Base-by-base conservation (phyloP, 495 filamentous ascomycete genomes). In the Bacidia gigantensis region DNA sequence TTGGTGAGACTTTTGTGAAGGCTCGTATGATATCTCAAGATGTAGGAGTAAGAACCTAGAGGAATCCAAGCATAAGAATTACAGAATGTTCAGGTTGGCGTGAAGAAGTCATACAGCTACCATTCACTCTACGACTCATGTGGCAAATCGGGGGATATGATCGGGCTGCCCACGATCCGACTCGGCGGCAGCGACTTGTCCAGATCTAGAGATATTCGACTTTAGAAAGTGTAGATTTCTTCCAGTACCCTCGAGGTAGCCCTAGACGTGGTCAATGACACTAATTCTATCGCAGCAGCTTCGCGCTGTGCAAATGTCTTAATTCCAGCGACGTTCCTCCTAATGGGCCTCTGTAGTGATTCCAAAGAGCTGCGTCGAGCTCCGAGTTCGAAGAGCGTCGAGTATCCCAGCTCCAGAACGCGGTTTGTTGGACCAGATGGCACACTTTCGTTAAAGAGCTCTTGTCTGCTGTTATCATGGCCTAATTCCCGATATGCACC, bases 121-220 rank as follows among this genome's bases (percentile, higher is more conserved):
- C n/a, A n/a, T n/a, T n/a, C n/a, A n/a, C n/a, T n/a, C n/a, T n/a
- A n/a, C n/a, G n/a, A n/a, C n/a, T n/a, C n/a, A n/a, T n/a, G n/a
- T n/a, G n/a, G n/a, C n/a, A n/a, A n/a, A n/a, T n/a, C n/a, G 29
- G 29, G 29, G 7, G 29, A 35, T 7, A 35, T 7, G 5, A 35
- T 14, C 14, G 29, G 29, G 14, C 14, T 14, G 5, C 7, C 14
- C 7, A 14, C 14, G 7, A 7, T 56, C 17, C 47, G 54, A 25
- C 40, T 52, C 11, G 54, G 54, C n/a, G 54, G 49, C 23, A 56
- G 47, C 2, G 54, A 50, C 3, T 49, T 20, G 12, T 56, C 14
- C 11, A 46, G 23, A 26, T 51, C 42, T 17, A 56, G 21, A 9
- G 40, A 7, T 29, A n/a, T 41, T 14, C 25, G 53, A 11, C 22